phyloP scores from a whole-genome alignment of 2,329 filamentous ascomycete genomes.

The Diplodia sapinea region DNA sequence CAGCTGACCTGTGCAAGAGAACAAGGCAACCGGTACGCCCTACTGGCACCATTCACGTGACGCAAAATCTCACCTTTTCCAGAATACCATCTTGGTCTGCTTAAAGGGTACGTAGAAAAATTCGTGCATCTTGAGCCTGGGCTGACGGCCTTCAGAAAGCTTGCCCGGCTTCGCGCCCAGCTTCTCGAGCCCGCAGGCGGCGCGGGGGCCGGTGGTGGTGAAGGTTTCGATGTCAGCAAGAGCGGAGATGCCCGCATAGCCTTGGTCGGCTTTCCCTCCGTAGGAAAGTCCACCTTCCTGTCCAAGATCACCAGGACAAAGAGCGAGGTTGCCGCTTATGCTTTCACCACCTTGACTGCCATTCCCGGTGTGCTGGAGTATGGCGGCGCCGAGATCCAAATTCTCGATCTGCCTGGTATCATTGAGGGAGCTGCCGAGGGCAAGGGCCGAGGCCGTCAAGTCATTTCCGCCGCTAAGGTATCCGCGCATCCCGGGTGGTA shows the following conservation, averaged over 20 bases:
- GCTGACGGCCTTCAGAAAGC: conserved; percentile 68
- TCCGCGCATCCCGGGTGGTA: conserved; percentile 34
- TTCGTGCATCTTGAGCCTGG: neutral
- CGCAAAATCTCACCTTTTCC: conserved; percentile 47
- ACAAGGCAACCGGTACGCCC: conserved; percentile 91
- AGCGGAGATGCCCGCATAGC: conserved; percentile 96
- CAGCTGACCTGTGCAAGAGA: conserved; percentile 68
- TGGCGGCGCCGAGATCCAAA: conserved; percentile 95
- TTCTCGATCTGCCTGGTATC: conserved; percentile 96
- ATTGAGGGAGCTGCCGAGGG: conserved; percentile 96
- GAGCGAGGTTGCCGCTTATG: conserved; percentile 93
- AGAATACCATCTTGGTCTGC: conserved; percentile 98
- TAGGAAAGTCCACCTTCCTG: conserved; percentile 98
- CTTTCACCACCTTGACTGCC: conserved; percentile 96
- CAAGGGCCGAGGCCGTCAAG: conserved; percentile 92
- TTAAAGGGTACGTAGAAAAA: conserved; percentile 77
- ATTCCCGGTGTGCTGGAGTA: conserved; percentile 98
- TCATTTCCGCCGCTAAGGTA: conserved; percentile 91
- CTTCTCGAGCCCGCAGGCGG: conserved; percentile 88
- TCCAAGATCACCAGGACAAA: conserved; percentile 98
- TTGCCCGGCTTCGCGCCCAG: conserved; percentile 91
- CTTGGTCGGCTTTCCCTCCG: conserved; percentile 96
- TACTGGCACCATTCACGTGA: conserved; percentile 29
- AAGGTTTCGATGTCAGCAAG: conserved; percentile 90
- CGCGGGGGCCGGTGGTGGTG: conserved; percentile 75